Evolutionary conservation across 2,329 filamentous ascomycete genomes (phyloP).

Genomic region (Exophiala spinifera): DNA sequence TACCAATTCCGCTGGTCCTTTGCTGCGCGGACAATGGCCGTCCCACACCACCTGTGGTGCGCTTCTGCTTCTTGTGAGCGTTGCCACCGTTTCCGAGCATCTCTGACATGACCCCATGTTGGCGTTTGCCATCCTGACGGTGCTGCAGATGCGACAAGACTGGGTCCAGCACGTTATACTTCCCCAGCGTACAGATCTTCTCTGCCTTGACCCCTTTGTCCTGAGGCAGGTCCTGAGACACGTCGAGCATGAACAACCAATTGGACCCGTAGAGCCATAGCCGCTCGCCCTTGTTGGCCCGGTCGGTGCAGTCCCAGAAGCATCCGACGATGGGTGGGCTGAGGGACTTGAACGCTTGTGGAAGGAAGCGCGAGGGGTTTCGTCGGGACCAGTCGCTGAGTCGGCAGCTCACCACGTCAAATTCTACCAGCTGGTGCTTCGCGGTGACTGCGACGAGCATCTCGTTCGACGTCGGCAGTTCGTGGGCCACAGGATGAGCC

Average conservation of each 20-base stretch:
- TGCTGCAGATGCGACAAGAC: background rate
- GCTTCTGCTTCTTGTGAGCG: slow-evolving; percentile 42
- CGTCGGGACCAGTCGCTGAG: slow-evolving; percentile 82
- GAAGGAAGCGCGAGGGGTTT: slow-evolving; percentile 74
- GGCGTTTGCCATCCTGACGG: slow-evolving; percentile 22
- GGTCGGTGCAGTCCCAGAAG: slow-evolving; percentile 58
- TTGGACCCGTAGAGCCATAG: slow-evolving; percentile 84
- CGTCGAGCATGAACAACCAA: slow-evolving; percentile 90
- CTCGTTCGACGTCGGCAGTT: slow-evolving; percentile 53
- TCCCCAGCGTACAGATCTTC: slow-evolving; percentile 23
- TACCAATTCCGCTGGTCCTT: slow-evolving; percentile 8
- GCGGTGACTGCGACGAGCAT: slow-evolving; percentile 61
- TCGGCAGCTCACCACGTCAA: slow-evolving; percentile 72
- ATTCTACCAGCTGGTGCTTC: slow-evolving; percentile 68
- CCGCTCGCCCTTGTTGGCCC: slow-evolving; percentile 48
- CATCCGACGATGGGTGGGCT: slow-evolving; percentile 69
- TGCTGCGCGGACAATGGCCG: slow-evolving; percentile 14
- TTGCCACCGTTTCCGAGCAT: background rate
- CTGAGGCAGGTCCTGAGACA: slow-evolving; percentile 63
- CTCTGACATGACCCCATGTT: slow-evolving; percentile 18
- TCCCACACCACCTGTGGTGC: slow-evolving; percentile 38
- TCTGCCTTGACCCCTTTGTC: background rate
- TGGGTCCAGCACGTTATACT: slow-evolving; percentile 29
- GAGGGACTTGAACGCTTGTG: slow-evolving; percentile 68
- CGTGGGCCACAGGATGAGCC: slow-evolving; percentile 54